Conservation (phyloP, 805 yeast species). For the Lachancea sp. region DNA sequence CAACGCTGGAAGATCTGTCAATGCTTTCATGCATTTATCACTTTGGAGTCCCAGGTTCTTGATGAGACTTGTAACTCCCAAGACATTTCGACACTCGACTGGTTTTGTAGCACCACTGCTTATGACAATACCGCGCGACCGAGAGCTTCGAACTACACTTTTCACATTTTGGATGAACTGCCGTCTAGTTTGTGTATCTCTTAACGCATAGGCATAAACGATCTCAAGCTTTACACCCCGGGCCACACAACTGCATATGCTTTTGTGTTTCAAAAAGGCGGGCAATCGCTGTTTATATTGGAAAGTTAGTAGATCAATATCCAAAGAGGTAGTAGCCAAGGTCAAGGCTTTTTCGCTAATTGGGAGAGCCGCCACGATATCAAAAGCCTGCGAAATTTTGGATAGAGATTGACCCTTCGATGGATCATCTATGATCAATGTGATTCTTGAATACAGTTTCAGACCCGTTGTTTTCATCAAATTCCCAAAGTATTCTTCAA, state of each 20-base stretch:
- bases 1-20: conserved; percentile 53
- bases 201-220: conserved; percentile 51
- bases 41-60: conserved; percentile 64
- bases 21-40: conserved; percentile 51
- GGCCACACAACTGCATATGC: conserved; percentile 73
- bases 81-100: conserved; percentile 54
- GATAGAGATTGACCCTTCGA: conserved; percentile 55
- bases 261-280: conserved; percentile 73
- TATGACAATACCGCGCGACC: conserved; percentile 72
- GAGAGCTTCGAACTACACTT: conserved; percentile 70
- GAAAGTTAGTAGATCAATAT: conserved; percentile 75
- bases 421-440: conserved; percentile 71
- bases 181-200: conserved; percentile 42
- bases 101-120: conserved; percentile 66
- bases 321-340: conserved; percentile 66
- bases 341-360: conserved; percentile 70
- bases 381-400: conserved; percentile 45
- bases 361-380: conserved; percentile 78
- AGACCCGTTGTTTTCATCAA: conserved; percentile 35
- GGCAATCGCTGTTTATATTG: conserved; percentile 62
- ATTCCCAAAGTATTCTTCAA: conserved; percentile 23
- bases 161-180: conserved; percentile 65
- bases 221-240: conserved; percentile 82
- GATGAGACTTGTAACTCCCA: conserved; percentile 62
- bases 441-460: conserved; percentile 60